Conservation (phyloP, 169 alveolate genomes). For the Babesia bigemina region DNA sequence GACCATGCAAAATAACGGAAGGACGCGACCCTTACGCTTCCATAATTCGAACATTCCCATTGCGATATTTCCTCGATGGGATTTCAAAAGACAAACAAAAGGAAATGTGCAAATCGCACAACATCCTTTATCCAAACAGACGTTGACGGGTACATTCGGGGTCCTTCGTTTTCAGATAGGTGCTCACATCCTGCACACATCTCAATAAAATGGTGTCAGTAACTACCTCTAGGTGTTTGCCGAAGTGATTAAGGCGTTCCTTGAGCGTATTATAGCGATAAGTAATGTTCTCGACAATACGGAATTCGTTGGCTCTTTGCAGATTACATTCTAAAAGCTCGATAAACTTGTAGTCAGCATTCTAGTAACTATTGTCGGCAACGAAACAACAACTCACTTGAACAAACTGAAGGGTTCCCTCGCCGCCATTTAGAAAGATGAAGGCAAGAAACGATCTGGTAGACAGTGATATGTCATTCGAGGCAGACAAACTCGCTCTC, state of each 20-base stretch:
- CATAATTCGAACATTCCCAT: conserved; percentile 1
- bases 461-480: background rate
- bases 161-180: conserved; percentile 21
- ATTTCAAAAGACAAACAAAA: background rate
- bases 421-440: conserved; percentile 8
- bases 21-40: background rate
- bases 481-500: conserved; percentile 19
- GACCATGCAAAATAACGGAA: background rate
- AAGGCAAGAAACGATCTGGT: conserved; percentile 15
- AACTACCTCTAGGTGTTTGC: conserved; percentile 31
- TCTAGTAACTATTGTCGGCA: background rate
- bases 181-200: conserved; percentile 15
- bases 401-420: conserved; percentile 29
- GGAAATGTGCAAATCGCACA: conserved; percentile 2
- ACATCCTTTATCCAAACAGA: conserved; percentile 12
- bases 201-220: too few species aligned
- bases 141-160: conserved; percentile 24
- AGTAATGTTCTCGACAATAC: conserved; percentile 39
- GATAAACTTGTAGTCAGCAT: conserved; percentile 24
- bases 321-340: conserved; percentile 37
- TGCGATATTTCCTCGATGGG: conserved; percentile 20
- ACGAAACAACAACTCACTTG: conserved; percentile 6
- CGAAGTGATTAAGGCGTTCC: conserved; percentile 38
- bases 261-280: conserved; percentile 38
- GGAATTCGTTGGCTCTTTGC: conserved; percentile 37